Base-by-base conservation (phyloP, 2,329 filamentous ascomycete species). In the Aspergillus brasiliensis region DNA sequence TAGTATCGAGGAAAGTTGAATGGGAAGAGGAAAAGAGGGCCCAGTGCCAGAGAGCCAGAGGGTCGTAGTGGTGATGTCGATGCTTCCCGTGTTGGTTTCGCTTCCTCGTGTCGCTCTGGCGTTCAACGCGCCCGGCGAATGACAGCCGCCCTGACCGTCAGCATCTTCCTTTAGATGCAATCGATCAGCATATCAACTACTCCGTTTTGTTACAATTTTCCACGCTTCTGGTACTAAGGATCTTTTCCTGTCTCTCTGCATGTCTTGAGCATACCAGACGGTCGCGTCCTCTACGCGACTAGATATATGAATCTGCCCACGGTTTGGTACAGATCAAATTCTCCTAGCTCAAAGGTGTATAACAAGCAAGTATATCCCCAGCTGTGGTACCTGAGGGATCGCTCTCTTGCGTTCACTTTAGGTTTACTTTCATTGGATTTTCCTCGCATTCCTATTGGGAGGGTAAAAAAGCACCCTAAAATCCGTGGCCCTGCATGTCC, bases 61-160 rank as follows among this genome's bases (percentile, higher is more conserved):
- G 31, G 51, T 27, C 51, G 23, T 31, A 51, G 55, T 51, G 58
- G 54, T 52, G 58, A 61, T 54, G 59, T 54, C 40, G 55, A 59
- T 54, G 42, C 51, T 51, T 54, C 51, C 51, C 51, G 47, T 44
- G 38, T 51, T 52, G 37, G 46, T 58, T 51, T 58, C 47, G 34
- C 51, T 58, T 31, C 56, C 56, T 51, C 56, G 56, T 58, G 47
- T 52, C 51, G 56, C 46, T 49, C 46, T 49, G 46, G 46, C 46
- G 46, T 49, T 49, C 46, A 49, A 49, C 46, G 46, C 52, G 52
- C 52, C 52, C 52, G 52, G 52, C 52, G 52, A 55, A 55, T 55
- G 52, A 55, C 52, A 55, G 42, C 42, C 52, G 38, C 52, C 52
- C 38, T 23, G 52, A 31, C 52, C 52, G 52, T 55, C 52, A 55